Percentiles rank a stretch among this genome's conserved stretches.
phyloP scores from a whole-genome alignment of 176 grass and related monocot genomes.

The Tuctoria greenei region DNA sequence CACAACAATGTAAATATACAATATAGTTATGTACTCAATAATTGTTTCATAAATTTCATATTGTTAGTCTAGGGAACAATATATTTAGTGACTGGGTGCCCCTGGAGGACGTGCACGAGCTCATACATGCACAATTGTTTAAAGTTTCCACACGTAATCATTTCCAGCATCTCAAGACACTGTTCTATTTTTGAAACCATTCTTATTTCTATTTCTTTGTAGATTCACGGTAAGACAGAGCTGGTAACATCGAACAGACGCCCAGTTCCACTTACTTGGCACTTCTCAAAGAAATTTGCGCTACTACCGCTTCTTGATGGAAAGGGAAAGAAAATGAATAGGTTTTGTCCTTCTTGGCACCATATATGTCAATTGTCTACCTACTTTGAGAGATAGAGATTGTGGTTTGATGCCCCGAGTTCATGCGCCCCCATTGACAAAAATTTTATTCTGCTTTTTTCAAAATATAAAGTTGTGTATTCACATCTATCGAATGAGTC shows the following conservation, averaged over 20 bases:
- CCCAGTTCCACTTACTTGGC: conserved; percentile 94
- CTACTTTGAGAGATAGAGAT: neutral
- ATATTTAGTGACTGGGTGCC: neutral
- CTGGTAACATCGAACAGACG: conserved; percentile 90
- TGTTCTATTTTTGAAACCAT: conserved; percentile 19
- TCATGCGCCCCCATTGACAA: neutral
- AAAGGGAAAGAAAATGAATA: conserved; percentile 93
- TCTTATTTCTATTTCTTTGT: conserved; percentile 35
- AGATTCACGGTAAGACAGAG: conserved; percentile 96
- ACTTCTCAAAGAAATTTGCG: conserved; percentile 89
- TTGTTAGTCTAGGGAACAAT: neutral
- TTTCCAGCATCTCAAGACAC: conserved; percentile 1
- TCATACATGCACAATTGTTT: conserved; percentile 21
- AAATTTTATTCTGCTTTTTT: neutral
- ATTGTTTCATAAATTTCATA: neutral
- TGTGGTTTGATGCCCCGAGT: neutral
- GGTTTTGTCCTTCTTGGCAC: conserved; percentile 54
- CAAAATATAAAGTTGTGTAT: neutral
- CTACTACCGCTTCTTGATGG: conserved; percentile 77
- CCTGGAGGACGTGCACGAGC: neutral
- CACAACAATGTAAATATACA: conserved; percentile 13
- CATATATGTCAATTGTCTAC: neutral
- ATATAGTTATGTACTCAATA: conserved; percentile 5
- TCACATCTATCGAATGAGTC: neutral
- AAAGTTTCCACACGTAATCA: conserved; percentile 13